A percentile compares a stretch with the other conserved stretches of the same genome.
Evolutionary conservation across 2,329 filamentous ascomycete species (phyloP).

Genomic region (Lojkania enalia): DNA sequence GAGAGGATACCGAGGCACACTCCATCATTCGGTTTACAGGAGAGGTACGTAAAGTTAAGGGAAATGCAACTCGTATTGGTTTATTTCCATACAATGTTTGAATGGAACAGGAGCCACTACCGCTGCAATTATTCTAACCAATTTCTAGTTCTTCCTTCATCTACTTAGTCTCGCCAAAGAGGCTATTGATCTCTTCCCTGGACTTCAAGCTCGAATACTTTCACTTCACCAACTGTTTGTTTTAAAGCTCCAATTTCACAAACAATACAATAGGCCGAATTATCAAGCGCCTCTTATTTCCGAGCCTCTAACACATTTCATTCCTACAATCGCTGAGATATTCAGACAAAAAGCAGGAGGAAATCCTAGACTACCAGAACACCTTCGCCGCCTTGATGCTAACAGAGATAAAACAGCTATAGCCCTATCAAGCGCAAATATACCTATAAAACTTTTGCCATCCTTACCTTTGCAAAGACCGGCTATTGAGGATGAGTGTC

Average conservation of each 20-base stretch:
- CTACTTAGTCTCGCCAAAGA: slow-evolving; percentile 43
- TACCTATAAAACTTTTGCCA: slow-evolving; percentile 43
- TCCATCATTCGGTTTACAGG: slow-evolving; percentile 45
- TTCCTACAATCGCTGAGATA: slow-evolving; percentile 38
- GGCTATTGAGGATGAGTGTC: slow-evolving; percentile 45
- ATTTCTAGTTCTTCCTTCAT: slow-evolving; percentile 49
- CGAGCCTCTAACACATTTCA: slow-evolving; percentile 7
- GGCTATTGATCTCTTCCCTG: slow-evolving; percentile 14
- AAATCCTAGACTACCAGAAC: slow-evolving; percentile 46
- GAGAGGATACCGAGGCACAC: slow-evolving; percentile 21
- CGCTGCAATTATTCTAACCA: no score
- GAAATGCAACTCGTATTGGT: no score
- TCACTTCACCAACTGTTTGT: slow-evolving; percentile 28
- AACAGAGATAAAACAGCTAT: slow-evolving; percentile 50
- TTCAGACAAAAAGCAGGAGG: slow-evolving; percentile 49
- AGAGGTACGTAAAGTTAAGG: no score
- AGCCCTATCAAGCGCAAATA: slow-evolving; percentile 45
- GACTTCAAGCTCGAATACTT: slow-evolving; percentile 21
- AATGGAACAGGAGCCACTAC: no score
- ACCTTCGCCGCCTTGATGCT: slow-evolving; percentile 46
- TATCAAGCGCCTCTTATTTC: slow-evolving; percentile 1
- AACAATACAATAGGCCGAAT: slow-evolving; percentile 14
- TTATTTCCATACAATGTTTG: no score
- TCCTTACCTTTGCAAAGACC: slow-evolving; percentile 32
- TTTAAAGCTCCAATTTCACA: neutral